Evolutionary conservation across 805 yeast genomes (phyloP).

Genomic region (Candida sanyiensis): DNA sequence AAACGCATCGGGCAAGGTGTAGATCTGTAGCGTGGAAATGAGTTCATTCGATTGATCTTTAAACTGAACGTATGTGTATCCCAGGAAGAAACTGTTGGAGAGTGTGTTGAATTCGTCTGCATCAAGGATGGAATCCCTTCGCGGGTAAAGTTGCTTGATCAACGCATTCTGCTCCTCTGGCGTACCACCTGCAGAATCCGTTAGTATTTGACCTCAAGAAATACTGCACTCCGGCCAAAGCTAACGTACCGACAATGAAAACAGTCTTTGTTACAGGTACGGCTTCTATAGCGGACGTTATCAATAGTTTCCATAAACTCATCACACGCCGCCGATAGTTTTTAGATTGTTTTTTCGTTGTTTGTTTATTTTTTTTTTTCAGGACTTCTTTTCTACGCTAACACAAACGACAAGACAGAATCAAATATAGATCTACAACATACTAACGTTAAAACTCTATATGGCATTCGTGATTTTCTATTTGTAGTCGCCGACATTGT

Average conservation of each 20-base stretch:
- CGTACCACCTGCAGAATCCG: constrained; percentile 14
- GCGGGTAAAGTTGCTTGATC: constrained; percentile 11
- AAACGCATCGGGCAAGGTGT: constrained; percentile 12
- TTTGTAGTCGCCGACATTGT: constrained; percentile 50
- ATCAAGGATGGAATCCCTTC: constrained; percentile 7
- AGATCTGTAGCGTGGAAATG: constrained; percentile 17
- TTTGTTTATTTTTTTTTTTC: neutral
- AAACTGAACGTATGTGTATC: constrained; percentile 19
- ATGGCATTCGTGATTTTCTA: neutral
- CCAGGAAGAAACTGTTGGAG: constrained; percentile 16
- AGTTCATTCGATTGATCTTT: constrained; percentile 14
- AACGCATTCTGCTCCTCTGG: constrained; percentile 11
- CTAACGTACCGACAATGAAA: constrained; percentile 10
- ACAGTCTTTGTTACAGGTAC: constrained; percentile 6
- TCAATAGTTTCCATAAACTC: constrained; percentile 14
- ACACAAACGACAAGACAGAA: too few relatives aligned
- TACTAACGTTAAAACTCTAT: neutral
- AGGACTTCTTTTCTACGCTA: neutral
- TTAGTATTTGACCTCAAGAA: neutral
- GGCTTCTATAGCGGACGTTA: too few relatives aligned
- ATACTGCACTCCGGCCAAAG: neutral
- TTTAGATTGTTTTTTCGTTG: neutral
- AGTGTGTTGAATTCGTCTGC: constrained; percentile 4
- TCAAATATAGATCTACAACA: neutral
- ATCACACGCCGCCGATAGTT: constrained; percentile 17